A percentile compares a stretch with the other conserved stretches of the same genome.
These are phyloP conservation scores for Serendipita vermifera DNA, from an alignment of 768 basidiomycete genomes.

Conservation along the genomic window DNA sequence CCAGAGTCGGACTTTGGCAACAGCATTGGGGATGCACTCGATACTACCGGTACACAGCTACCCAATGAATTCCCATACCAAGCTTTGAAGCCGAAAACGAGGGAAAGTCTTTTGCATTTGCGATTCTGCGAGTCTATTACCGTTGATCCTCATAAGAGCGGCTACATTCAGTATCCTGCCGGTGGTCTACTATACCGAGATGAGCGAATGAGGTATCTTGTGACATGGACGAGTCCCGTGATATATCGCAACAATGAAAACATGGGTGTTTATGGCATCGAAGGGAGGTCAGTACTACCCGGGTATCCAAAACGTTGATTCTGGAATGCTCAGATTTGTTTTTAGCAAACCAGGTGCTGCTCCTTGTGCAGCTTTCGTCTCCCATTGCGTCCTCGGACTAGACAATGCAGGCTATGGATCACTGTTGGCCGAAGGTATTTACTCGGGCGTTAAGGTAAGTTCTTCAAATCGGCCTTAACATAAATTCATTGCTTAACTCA, in stretches of 20 bases:
- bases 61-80: too few species aligned
- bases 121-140: constrained; percentile 29
- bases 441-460: constrained; percentile 26
- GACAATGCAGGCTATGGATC: constrained; percentile 28
- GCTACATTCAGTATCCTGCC: constrained; percentile 33
- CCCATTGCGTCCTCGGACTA: constrained; percentile 31
- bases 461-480: not conserved
- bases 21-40: too few species aligned
- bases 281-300: constrained; percentile 31
- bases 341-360: constrained; percentile 37
- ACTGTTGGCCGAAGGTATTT: constrained; percentile 29
- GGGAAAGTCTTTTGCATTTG: constrained; percentile 22
- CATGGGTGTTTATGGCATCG: constrained; percentile 35
- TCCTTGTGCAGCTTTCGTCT: constrained; percentile 26
- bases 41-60: too few species aligned
- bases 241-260: constrained; percentile 25
- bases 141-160: constrained; percentile 32
- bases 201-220: constrained; percentile 25
- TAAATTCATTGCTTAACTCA: not conserved
- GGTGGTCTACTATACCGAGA: constrained; percentile 32
- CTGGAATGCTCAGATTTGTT: constrained; percentile 6
- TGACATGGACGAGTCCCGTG: constrained; percentile 29
- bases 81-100: too few species aligned
- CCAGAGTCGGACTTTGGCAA: too few species aligned
- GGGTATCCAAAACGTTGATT: not conserved